Evolutionary conservation across 768 basidiomycete species (phyloP).

Genomic region (Trametes maxima): DNA sequence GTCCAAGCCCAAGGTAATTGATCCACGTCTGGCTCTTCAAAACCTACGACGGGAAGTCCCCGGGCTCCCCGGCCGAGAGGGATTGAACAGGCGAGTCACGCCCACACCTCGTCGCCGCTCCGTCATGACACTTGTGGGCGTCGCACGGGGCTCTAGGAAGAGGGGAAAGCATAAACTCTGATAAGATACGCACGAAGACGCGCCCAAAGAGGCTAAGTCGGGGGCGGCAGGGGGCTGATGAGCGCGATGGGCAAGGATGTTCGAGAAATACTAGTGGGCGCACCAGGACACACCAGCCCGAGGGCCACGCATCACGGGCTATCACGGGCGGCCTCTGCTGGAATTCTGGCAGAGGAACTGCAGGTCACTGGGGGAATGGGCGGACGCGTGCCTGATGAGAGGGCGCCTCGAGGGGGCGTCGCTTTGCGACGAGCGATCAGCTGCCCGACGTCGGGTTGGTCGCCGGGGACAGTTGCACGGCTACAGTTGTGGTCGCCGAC

Average conservation of each 20-base stretch:
- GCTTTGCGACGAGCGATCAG: slow-evolving; percentile 3
- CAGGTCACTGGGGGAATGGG: neutral
- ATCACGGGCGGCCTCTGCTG: neutral
- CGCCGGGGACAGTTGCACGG: neutral
- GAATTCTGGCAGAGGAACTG: neutral
- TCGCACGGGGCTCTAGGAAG: too few relatives aligned
- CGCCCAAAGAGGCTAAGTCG: neutral
- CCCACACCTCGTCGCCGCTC: neutral
- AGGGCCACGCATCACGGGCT: neutral
- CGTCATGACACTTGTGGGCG: neutral
- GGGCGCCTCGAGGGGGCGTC: neutral
- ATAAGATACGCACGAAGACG: neutral
- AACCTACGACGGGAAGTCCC: too few relatives aligned
- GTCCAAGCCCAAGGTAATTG: too few relatives aligned
- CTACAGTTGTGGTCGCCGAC: neutral
- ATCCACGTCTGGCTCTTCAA: too few relatives aligned
- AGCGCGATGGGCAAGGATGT: neutral
- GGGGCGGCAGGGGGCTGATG: neutral
- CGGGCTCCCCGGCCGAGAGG: too few relatives aligned
- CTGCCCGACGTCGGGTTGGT: neutral
- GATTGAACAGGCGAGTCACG: too few relatives aligned
- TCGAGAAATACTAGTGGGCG: slow-evolving; percentile 6
- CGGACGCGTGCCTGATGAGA: slow-evolving; percentile 14
- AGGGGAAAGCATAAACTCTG: neutral
- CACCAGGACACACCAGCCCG: neutral